Evolutionary conservation across 1,284 basidiomycete species (phyloP).

Genomic region (Rhodotorula sp.): DNA sequence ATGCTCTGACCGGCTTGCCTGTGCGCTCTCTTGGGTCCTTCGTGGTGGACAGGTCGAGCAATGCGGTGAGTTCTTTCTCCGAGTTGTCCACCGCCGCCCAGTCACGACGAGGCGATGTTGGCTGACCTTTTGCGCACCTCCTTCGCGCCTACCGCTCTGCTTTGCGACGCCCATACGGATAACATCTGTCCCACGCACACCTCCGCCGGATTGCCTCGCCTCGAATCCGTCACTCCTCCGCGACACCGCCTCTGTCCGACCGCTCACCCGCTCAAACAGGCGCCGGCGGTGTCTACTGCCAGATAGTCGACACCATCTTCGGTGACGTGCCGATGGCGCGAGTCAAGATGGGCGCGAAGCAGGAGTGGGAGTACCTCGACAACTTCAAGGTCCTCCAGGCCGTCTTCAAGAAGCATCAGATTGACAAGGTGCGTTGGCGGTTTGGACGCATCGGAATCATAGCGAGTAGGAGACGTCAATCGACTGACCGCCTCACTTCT

Average conservation of each 20-base stretch:
- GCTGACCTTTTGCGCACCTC: slow-evolving; percentile 9
- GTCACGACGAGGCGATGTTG: background rate
- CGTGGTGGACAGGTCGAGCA: slow-evolving; percentile 63
- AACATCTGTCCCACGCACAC: background rate
- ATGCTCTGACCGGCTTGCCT: no score
- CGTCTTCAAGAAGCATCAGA: slow-evolving; percentile 79
- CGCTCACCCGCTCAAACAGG: slow-evolving; percentile 1
- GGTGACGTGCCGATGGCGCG: slow-evolving; percentile 82
- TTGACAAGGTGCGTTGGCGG: slow-evolving; percentile 73
- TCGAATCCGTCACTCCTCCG: background rate
- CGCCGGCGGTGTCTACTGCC: slow-evolving; percentile 82
- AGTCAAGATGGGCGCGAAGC: slow-evolving; percentile 84
- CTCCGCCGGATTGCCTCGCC: background rate
- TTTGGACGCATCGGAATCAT: no score
- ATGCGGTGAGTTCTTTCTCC: slow-evolving; percentile 61
- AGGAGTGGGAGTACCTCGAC: slow-evolving; percentile 91
- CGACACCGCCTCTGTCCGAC: background rate
- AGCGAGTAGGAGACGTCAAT: background rate
- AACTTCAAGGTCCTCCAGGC: slow-evolving; percentile 96
- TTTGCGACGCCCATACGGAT: background rate
- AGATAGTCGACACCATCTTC: slow-evolving; percentile 86
- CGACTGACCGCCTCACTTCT: background rate
- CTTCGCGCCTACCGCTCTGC: no score
- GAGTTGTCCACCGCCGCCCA: background rate
- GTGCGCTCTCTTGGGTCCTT: no score